Conservation (phyloP, 2,329 filamentous ascomycete genomes). For the Talaromyces sp. region DNA sequence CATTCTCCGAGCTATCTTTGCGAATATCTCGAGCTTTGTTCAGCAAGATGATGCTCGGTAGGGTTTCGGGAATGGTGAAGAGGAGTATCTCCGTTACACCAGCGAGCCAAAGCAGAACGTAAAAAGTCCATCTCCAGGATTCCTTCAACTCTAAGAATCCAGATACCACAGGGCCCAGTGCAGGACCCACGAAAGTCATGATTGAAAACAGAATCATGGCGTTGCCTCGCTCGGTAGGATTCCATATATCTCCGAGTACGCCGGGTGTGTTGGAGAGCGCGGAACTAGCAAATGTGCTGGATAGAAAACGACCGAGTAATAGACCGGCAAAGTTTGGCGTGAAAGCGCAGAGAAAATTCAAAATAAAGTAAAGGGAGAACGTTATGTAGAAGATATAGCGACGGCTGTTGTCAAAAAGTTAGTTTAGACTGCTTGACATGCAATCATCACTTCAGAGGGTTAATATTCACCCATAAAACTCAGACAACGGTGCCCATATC, state of each 20-base stretch:
- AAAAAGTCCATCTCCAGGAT: background rate
- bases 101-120: background rate
- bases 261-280: background rate
- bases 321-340: background rate
- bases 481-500: conserved; percentile 62
- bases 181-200: background rate
- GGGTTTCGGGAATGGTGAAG: background rate
- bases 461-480: conserved; percentile 52
- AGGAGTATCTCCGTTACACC: background rate
- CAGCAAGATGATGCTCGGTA: background rate
- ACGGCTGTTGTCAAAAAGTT: background rate
- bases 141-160: background rate
- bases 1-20: background rate
- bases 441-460: no score
- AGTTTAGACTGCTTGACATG: background rate
- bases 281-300: background rate
- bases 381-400: background rate
- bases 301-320: background rate
- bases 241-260: background rate
- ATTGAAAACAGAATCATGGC: background rate
- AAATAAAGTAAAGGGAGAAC: background rate
- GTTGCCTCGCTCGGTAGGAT: background rate
- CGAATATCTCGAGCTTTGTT: background rate
- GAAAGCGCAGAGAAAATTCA: background rate
- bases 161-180: background rate